Evolutionary conservation across 768 basidiomycete genomes (phyloP), one percentile per base, ranked within the genome.

Genomic region (Pleurotus giganteus): DNA sequence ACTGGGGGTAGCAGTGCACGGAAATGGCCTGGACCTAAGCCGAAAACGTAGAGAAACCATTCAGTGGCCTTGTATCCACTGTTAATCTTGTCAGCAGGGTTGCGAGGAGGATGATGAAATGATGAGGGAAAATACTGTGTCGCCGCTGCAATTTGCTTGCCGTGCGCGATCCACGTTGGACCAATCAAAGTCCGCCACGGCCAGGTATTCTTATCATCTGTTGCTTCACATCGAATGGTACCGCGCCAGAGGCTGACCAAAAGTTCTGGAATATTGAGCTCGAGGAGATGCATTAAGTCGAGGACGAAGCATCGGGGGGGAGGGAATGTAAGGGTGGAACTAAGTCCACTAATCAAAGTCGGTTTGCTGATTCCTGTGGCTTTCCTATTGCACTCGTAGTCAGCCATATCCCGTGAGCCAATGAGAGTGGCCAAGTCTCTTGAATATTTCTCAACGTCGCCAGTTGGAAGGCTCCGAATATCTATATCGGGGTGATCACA

Each of bases 291-390:
- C 72, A 74, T 73, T 5, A 66, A 47, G 51, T 74, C 69, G 2
- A 58, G 39, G 0, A 59, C 47, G 36, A 69, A 72, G 44, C 62
- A 64, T 0, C 17, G 24, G 1, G 72, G 70, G 45, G 69, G 44
- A 24, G 52, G 34, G 27, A 72, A 50, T 19, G 51, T 60, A 23
- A 57, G 53, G 17, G 39, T 68, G 57, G 11, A 59, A 37, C 23
- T 42, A 4, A 64, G 56, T 5, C 64, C 66, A 34, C 55, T 61
- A n/a, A 69, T 59, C 23, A 76, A 60, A 13, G 61, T 69, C 0
- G 69, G 70, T 46, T 71, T 69, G 15, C 56, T 55, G 29, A 80
- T 66, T 0, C 76, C 72, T 2, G 69, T 71, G 13, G 49, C 31
- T 2, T 61, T 57, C 3, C 64, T 59, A 19, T 58, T 60, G 4